phyloP scores from a whole-genome alignment of 2,329 filamentous ascomycete genomes.

The Claviceps maximensis region DNA sequence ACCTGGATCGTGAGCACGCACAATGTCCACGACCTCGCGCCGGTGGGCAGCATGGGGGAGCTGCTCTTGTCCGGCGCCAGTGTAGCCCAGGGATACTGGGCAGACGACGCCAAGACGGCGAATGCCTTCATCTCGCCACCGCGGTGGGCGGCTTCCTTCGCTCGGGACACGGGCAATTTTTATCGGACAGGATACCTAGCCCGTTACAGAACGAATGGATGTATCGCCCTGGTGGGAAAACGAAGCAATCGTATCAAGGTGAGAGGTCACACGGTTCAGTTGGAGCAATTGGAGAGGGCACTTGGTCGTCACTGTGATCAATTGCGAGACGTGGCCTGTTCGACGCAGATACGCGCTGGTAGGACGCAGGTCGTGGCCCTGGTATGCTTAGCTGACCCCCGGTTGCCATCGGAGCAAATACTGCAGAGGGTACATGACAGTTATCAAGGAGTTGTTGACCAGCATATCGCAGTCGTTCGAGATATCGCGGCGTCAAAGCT shows the following conservation, averaged over 20 bases:
- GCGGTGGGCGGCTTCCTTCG: constrained; percentile 9
- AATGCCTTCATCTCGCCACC: constrained; percentile 10
- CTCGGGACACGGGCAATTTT: neutral
- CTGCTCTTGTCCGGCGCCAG: constrained; percentile 18
- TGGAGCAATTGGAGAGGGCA: neutral
- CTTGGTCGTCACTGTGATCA: neutral
- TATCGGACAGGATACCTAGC: constrained; percentile 1
- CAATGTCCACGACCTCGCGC: constrained; percentile 10
- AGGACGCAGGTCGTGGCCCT: constrained; percentile 2
- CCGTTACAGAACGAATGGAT: neutral
- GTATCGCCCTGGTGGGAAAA: neutral
- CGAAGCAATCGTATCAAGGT: constrained; percentile 1
- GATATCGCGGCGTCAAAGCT: neutral
- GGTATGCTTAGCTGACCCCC: constrained; percentile 1
- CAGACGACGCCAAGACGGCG: constrained; percentile 25
- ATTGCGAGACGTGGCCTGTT: neutral
- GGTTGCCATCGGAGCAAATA: neutral
- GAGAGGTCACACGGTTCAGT: neutral
- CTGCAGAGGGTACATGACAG: neutral
- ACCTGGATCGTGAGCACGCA: constrained; percentile 3
- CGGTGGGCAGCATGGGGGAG: constrained; percentile 18
- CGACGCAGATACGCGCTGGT: constrained; percentile 1
- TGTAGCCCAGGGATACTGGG: constrained; percentile 27
- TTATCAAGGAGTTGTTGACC: neutral
- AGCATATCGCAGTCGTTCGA: neutral